These are phyloP conservation scores for Magnolia sinica DNA, from an alignment of 164 flowering plant species.

Conservation along the genomic window DNA sequence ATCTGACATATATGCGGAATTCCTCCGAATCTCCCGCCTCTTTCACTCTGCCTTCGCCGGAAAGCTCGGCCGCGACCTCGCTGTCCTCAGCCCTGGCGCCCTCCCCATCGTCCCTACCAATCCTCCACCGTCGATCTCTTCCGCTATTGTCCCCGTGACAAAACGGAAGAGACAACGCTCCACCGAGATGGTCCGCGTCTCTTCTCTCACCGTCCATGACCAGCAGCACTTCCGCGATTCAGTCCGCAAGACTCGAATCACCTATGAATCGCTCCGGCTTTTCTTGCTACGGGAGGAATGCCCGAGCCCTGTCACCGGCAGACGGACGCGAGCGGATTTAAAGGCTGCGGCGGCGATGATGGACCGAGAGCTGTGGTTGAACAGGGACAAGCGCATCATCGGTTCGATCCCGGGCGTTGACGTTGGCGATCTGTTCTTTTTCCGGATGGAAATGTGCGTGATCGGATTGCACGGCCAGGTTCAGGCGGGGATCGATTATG, in stretches of 20 bases:
- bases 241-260: conserved; percentile 57
- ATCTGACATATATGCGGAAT: conserved; percentile 50
- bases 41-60: conserved; percentile 54
- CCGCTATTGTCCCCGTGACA: not conserved
- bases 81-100: conserved; percentile 26
- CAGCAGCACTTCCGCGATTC: conserved; percentile 45
- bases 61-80: conserved; percentile 19
- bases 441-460: conserved; percentile 72
- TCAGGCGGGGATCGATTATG: conserved; percentile 58
- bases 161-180: conserved; percentile 32
- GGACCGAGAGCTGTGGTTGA: conserved; percentile 57
- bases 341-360: conserved; percentile 51
- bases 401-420: conserved; percentile 78
- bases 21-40: conserved; percentile 48
- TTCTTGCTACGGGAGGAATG: conserved; percentile 12
- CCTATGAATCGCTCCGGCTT: conserved; percentile 61
- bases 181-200: conserved; percentile 65
- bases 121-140: not conserved
- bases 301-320: conserved; percentile 7
- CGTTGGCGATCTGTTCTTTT: conserved; percentile 77
- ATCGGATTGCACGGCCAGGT: conserved; percentile 64
- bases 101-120: conserved; percentile 44
- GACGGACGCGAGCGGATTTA: conserved; percentile 47
- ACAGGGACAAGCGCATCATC: conserved; percentile 71
- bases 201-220: conserved; percentile 43